These are phyloP conservation scores for Venturia asperata DNA, from an alignment of 2,329 filamentous ascomycete species.

Conservation along the genomic window DNA sequence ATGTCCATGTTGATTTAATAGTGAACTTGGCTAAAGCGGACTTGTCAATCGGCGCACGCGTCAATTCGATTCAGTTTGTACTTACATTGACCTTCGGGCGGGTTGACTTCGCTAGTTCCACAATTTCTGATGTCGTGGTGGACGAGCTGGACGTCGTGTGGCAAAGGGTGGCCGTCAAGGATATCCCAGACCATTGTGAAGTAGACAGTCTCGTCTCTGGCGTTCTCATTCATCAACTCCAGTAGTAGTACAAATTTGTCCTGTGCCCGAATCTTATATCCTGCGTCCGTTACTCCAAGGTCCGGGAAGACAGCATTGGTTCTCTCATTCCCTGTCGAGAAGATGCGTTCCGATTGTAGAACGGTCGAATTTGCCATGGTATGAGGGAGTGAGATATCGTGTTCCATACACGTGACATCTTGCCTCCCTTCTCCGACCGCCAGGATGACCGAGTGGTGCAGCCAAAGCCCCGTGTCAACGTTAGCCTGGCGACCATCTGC, in stretches of 20 bases:
- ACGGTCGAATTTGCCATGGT: not conserved
- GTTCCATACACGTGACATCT: conserved; percentile 5
- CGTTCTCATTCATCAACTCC: conserved; percentile 19
- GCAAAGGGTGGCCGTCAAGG: conserved; percentile 11
- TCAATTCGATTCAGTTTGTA: not conserved
- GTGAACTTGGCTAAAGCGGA: not conserved
- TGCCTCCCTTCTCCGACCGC: conserved; percentile 8
- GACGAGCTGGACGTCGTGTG: conserved; percentile 13
- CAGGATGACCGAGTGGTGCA: conserved; percentile 19
- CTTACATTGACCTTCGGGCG: conserved; percentile 7
- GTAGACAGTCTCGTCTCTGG: conserved; percentile 17
- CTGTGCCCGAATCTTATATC: conserved; percentile 7
- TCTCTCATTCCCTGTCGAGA: conserved; percentile 18
- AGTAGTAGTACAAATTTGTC: conserved; percentile 13
- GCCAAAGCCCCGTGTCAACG: conserved; percentile 15
- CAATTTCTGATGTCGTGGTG: conserved; percentile 19
- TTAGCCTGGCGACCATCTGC: conserved; percentile 12
- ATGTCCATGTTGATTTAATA: conserved; percentile 9
- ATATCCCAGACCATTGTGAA: conserved; percentile 20
- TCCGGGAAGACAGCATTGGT: conserved; percentile 8
- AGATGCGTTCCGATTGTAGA: conserved; percentile 14
- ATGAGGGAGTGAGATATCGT: conserved; percentile 9
- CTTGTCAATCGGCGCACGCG: not conserved
- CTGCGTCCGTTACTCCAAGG: conserved; percentile 12
- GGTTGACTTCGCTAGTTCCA: conserved; percentile 19